Evolutionary conservation across 1,139 yeast genomes (phyloP), one percentile per base, ranked within the genome.

Genomic region (Fermentozyma sake): DNA sequence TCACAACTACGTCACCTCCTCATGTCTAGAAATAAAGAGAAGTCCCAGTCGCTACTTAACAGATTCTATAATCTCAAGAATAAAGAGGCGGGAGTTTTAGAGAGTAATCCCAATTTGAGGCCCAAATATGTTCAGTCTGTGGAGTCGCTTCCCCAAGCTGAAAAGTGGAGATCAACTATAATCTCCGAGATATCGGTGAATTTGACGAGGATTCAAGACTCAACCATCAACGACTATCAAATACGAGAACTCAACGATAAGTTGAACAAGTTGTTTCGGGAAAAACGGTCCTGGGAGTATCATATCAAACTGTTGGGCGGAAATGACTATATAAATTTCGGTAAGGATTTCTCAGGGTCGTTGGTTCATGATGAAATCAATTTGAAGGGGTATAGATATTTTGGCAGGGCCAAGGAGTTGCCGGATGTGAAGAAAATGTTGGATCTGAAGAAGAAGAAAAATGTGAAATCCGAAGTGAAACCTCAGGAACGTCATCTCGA

Each of bases 321-420:
- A 5, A 42, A 39, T 18, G 44, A 42, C 17, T 40, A 42, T 24
- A 27, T 41, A 10, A 22, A 24, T 14, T 32, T 27, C 16, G 37
- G 43, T 3, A 34, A 19, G 12, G 31, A 41, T 12, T 6, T 58
- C 31, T 45, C 51, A 8, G 66, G 63, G 3, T 36, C 45, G 6
- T 22, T 38, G 17, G 48, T 46, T 24, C 35, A 36, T n/a, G 35
- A 29, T 12, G 46, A 52, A 5, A 33, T 43, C 7, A 35, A 33
- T 10, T 48, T 62, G 10, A 59, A 74, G 27, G 84, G 87, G 1
- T 77, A 76, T 43, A 57, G 83, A 38, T 87, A 84, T 51, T 87
- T 76, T 55, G 96, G 96, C 0, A 56, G 95, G 26, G 95, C 96
- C 0, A 68, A 75, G 30, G 93, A 85, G 25, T 55, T 87, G 9